Conservation (phyloP, 1,284 basidiomycete genomes). For the Naganishia albida region DNA sequence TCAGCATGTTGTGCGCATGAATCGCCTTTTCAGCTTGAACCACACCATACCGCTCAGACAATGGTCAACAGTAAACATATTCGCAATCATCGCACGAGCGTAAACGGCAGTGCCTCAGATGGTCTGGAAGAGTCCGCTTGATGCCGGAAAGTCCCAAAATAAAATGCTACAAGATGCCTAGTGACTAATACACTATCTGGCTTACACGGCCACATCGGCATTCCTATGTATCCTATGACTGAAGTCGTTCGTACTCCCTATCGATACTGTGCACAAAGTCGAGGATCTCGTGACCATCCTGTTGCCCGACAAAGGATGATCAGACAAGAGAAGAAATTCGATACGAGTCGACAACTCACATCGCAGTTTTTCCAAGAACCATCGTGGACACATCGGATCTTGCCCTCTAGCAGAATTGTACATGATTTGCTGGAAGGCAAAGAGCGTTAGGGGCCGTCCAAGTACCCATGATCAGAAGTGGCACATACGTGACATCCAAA, state of each 20-base stretch:
- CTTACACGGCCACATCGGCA: no score
- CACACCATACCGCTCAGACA: no score
- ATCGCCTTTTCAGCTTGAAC: background rate
- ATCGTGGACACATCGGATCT: constrained; percentile 68
- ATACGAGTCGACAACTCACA: constrained; percentile 58
- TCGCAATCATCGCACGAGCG: no score
- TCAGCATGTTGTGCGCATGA: background rate
- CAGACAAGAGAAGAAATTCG: background rate
- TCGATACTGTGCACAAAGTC: constrained; percentile 81
- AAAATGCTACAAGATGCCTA: no score
- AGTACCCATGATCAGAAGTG: no score
- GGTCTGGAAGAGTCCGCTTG: no score
- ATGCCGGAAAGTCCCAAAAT: no score
- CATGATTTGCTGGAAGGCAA: constrained; percentile 69
- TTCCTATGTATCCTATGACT: no score
- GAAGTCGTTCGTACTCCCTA: constrained; percentile 59
- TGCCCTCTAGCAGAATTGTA: constrained; percentile 72
- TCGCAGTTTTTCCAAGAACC: constrained; percentile 83
- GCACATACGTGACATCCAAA: constrained; percentile 61
- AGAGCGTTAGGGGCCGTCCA: background rate
- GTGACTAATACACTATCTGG: no score
- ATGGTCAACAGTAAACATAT: no score
- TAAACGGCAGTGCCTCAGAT: no score
- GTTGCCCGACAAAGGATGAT: constrained; percentile 29
- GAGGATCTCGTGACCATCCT: constrained; percentile 71